Evolutionary conservation across 495 filamentous ascomycete genomes (phyloP).

Genomic region (Neurospora sp.): DNA sequence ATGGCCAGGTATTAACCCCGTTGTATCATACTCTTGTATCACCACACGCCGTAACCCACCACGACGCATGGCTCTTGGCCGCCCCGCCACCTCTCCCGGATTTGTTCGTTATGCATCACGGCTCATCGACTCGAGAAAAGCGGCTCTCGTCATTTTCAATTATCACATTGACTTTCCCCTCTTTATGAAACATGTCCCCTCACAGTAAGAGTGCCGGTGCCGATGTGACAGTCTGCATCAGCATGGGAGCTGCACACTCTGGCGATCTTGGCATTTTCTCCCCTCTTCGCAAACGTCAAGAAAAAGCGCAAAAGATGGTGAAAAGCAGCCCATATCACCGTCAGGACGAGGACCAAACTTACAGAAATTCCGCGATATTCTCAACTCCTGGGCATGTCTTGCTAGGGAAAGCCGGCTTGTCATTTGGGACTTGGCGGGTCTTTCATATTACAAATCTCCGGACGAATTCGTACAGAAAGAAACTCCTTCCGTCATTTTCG

Average conservation of each 20-base stretch:
- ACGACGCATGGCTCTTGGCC: neutral
- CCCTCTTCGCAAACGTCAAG: neutral
- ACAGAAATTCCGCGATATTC: neutral
- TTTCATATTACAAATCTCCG: neutral
- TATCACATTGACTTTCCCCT: neutral
- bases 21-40: neutral
- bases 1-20: neutral
- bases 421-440: neutral
- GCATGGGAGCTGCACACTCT: neutral
- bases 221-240: neutral
- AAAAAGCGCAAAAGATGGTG: neutral
- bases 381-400: neutral
- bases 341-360: neutral
- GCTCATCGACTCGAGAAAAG: neutral
- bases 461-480: neutral
- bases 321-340: neutral
- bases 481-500: neutral
- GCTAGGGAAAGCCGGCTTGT: neutral
- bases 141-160: neutral
- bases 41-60: neutral
- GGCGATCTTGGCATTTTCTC: neutral
- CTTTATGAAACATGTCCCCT: neutral
- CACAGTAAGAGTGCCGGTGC: neutral
- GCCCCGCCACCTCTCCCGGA: neutral
- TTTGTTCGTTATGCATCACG: neutral